Conservation (phyloP, 345 rosid species). For the Sonneratia caseolaris region DNA sequence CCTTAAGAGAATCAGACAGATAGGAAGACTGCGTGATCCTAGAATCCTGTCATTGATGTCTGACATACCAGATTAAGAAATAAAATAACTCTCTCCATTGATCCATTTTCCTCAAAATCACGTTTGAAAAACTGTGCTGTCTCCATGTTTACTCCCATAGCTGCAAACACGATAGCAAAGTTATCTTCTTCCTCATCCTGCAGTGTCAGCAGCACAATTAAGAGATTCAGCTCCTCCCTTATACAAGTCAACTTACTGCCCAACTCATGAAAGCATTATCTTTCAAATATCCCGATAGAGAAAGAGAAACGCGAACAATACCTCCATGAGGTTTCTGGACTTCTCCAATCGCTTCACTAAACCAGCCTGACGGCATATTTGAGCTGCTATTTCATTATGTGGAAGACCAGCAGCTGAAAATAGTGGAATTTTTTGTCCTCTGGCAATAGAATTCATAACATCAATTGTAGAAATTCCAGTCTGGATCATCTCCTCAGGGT, state of each 20-base stretch:
- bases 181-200: constrained; percentile 86
- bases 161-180: constrained; percentile 96
- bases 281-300: background rate
- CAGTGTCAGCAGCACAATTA: constrained; percentile 9
- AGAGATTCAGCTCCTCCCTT: too few relatives aligned
- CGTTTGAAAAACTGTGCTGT: constrained; percentile 97
- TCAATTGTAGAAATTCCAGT: constrained; percentile 97
- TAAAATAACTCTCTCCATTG: constrained; percentile 96
- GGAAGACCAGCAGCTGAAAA: constrained; percentile 99
- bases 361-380: constrained; percentile 14
- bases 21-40: background rate
- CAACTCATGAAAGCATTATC: too few relatives aligned
- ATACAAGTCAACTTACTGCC: background rate
- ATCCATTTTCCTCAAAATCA: constrained; percentile 95
- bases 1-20: background rate
- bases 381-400: constrained; percentile 97
- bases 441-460: constrained; percentile 96
- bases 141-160: constrained; percentile 99
- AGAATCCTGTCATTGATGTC: background rate
- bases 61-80: constrained; percentile 64
- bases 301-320: background rate
- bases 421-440: constrained; percentile 97
- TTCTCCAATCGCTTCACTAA: constrained; percentile 13
- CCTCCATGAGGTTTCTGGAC: constrained; percentile 12
- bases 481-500: constrained; percentile 98